A percentile compares a stretch with the other conserved stretches of the same genome.
Evolutionary conservation across 2,329 filamentous ascomycete genomes (phyloP).

Genomic region (Lachnellula hyalina): DNA sequence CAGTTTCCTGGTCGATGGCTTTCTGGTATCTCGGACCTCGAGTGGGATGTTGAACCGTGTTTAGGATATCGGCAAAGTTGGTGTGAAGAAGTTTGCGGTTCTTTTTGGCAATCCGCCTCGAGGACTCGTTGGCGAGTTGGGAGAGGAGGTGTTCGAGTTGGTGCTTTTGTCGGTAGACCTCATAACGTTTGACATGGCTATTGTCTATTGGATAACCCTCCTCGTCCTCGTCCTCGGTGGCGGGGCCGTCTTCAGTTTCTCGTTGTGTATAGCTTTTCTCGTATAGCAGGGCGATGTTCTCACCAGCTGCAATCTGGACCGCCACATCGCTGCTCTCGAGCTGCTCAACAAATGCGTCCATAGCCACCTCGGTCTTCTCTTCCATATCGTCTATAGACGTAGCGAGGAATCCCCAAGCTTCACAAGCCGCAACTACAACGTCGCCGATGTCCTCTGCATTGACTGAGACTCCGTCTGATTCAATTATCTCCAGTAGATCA

Average conservation of each 20-base stretch:
- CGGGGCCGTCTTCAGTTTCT: slow-evolving; percentile 41
- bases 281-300: slow-evolving; percentile 66
- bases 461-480: slow-evolving; percentile 60
- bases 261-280: slow-evolving; percentile 52
- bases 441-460: slow-evolving; percentile 56
- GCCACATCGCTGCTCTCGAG: slow-evolving; percentile 55
- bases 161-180: slow-evolving; percentile 58
- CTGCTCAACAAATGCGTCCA: slow-evolving; percentile 66
- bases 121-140: slow-evolving; percentile 53
- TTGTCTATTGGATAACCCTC: slow-evolving; percentile 32
- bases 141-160: slow-evolving; percentile 55
- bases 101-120: slow-evolving; percentile 58
- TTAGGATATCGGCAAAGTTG: slow-evolving; percentile 61
- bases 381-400: slow-evolving; percentile 63
- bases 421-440: slow-evolving; percentile 59
- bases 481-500: slow-evolving; percentile 60
- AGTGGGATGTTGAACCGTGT: slow-evolving; percentile 60
- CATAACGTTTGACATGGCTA: slow-evolving; percentile 57
- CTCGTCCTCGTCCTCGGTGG: slow-evolving; percentile 39
- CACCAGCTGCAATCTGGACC: slow-evolving; percentile 65
- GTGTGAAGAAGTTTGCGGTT: slow-evolving; percentile 62
- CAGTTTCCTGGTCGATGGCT: slow-evolving; percentile 55
- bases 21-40: slow-evolving; percentile 62
- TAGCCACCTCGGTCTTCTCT: slow-evolving; percentile 55
- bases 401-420: slow-evolving; percentile 65